Evolutionary conservation across 2,329 filamentous ascomycete species (phyloP), one percentile per base, ranked within the genome.

Genomic region (Aspergillaceae sp.): DNA sequence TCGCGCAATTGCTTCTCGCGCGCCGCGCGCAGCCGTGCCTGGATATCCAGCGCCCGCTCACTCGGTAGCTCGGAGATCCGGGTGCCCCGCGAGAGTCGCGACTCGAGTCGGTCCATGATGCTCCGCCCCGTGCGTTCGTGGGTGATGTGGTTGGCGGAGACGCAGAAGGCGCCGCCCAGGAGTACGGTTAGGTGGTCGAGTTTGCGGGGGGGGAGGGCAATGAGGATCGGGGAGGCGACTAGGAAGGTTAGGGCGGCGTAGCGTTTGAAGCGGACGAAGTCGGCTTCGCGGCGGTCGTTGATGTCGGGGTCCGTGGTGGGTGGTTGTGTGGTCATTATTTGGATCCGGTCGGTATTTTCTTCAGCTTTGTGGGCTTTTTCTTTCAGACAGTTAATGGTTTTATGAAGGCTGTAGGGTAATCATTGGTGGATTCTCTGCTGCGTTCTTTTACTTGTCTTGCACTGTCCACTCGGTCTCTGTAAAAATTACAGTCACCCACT

Each of bases 251-350:
- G 51, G n/a, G 67, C 64, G 28, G 67, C 58, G 50, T 66, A 66
- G 50, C 59, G 59, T 48, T 70, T 71, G 60, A 70, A 68, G 45
- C 57, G 61, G 34, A 61, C 42, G 53, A 63, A 71, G 51, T 70
- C 67, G 43, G 59, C 62, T 49, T 59, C 56, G 43, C 66, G 62
- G 40, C 44, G 43, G 41, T 1, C 19, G 19, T 19, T 19, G 19
- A 19, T 19, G 19, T 19, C 19, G 19, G 19, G 19, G 19, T 19
- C 19, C 19, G 19, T 19, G 19, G 19, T 19, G 19, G 19, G 19
- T 19, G 19, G 19, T 19, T 19, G 19, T 19, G 19, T 19, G 19
- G 19, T 19, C 19, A 19, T 19, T 19, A 19, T 19, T 19, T 19
- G 1, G 19, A 19, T 19, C 19, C 2, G 19, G 19, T 19, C 19